Evolutionary conservation across 2,329 filamentous ascomycete genomes (phyloP).

Genomic region (Trichophyton schoenleinii): DNA sequence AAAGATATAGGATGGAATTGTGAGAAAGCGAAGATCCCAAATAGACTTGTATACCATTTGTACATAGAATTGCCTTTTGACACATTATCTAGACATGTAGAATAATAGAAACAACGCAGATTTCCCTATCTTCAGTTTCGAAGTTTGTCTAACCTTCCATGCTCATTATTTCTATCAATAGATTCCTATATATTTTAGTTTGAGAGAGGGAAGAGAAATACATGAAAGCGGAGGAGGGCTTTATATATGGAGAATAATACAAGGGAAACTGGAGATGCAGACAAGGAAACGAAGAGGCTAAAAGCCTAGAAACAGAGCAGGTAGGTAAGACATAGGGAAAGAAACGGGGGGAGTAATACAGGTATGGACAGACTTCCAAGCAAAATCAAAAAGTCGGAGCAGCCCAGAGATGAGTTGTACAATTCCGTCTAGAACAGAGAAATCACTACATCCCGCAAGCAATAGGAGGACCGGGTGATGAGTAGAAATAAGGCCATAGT

Average conservation of each 20-base stretch:
- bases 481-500: not conserved
- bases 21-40: not conserved
- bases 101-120: not conserved
- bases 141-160: conserved; percentile 2
- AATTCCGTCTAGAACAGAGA: not conserved
- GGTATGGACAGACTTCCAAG: conserved; percentile 2
- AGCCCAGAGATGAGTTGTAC: not conserved
- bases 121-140: not conserved
- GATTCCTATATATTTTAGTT: conserved; percentile 1
- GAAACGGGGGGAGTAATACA: conserved; percentile 1
- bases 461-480: not conserved
- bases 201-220: not conserved
- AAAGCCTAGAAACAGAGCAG: not conserved
- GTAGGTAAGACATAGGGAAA: conserved; percentile 1
- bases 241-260: conserved; percentile 5
- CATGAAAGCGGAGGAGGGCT: conserved; percentile 2
- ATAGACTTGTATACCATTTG: conserved; percentile 3
- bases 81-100: not conserved
- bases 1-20: not conserved
- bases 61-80: not conserved
- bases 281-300: not conserved
- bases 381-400: not conserved
- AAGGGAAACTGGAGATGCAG: conserved; percentile 3
- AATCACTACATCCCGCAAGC: not conserved
- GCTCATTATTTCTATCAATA: conserved; percentile 2